Evolutionary conservation across 352 stramenopile species (phyloP), one percentile per base, ranked within the genome.

Genomic region (Phytophthora hibernalis): DNA sequence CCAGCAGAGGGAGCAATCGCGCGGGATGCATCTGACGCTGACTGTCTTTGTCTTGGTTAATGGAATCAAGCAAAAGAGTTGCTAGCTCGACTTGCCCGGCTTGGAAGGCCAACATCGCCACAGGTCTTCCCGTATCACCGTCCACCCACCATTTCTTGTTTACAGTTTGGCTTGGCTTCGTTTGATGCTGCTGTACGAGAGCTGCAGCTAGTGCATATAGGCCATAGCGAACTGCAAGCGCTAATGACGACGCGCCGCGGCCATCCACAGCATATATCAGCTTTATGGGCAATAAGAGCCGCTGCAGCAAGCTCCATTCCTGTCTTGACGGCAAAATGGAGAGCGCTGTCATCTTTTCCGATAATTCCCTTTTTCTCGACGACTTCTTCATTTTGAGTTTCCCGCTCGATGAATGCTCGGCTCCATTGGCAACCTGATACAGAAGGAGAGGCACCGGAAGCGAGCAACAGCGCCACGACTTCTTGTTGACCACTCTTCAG

Each of bases 251-350:
- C 2, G 77, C 62, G 1, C 71, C 75, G 3, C 76, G 61, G 1
- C 63, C 65, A 53, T 91, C 82, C n/a, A 81, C 38, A 9, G 60
- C 50, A 40, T 70, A 87, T 55, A 33, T 83, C 63, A 3, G 76
- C 82, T 52, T 75, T 82, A 54, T 88, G 64, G 0, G 66, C 64
- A 18, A 91, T 82, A 2, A 91, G 61, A 37, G 80, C 67, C 4
- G 61, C 56, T 10, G 82, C 80, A 28, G 79, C 80, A n/a, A 67
- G 47, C 2, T 74, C 50, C 30, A 87, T 56, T 15, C 82, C 82
- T 16, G 74, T 57, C 42, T 91, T 91, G 55, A 91, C 88, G 16
- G 76, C 74, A 22, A 89, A 62, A 26, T 89, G 82, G n/a, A 91
- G 72, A 18, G 80, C 76, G 10, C 69, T 68, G 31, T 91, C 80